A percentile compares a stretch with the other conserved stretches of the same genome.
phyloP scores from a whole-genome alignment of 768 basidiomycete species.

The Roridomyces roridus region DNA sequence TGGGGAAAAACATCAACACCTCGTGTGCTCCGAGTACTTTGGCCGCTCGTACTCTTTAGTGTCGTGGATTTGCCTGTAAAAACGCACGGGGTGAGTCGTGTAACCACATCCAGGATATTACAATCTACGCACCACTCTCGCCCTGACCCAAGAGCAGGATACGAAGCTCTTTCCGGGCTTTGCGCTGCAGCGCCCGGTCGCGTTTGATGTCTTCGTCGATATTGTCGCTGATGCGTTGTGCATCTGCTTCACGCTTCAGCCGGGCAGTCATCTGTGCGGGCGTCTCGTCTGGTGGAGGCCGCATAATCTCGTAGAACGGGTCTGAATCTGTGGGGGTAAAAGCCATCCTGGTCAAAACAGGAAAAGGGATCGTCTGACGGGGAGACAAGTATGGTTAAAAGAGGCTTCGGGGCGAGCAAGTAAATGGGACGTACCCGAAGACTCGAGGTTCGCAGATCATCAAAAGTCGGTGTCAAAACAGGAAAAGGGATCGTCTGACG shows the following conservation, averaged over 20 bases:
- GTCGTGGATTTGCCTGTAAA: constrained; percentile 70
- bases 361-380: too few species aligned
- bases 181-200: constrained; percentile 50
- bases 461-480: too few species aligned
- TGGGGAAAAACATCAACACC: constrained; percentile 29
- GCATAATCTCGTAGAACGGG: constrained; percentile 53
- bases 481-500: too few species aligned
- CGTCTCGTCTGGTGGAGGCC: constrained; percentile 58
- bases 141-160: constrained; percentile 69
- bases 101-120: too few species aligned
- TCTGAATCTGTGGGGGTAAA: constrained; percentile 30
- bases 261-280: constrained; percentile 55
- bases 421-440: too few species aligned
- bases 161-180: constrained; percentile 55
- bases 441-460: too few species aligned
- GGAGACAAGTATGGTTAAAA: too few species aligned
- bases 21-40: neutral
- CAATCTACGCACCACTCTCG: constrained; percentile 59
- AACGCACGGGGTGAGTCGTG: too few species aligned
- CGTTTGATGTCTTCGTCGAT: constrained; percentile 67
- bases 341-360: constrained; percentile 14
- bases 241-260: constrained; percentile 51
- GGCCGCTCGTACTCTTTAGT: constrained; percentile 71
- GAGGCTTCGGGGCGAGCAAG: too few species aligned
- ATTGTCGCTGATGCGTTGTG: constrained; percentile 54